A percentile compares a stretch with the other conserved stretches of the same genome.
phyloP scores from a whole-genome alignment of 371 early-diverging fungal species.

The Coemansia sp. region DNA sequence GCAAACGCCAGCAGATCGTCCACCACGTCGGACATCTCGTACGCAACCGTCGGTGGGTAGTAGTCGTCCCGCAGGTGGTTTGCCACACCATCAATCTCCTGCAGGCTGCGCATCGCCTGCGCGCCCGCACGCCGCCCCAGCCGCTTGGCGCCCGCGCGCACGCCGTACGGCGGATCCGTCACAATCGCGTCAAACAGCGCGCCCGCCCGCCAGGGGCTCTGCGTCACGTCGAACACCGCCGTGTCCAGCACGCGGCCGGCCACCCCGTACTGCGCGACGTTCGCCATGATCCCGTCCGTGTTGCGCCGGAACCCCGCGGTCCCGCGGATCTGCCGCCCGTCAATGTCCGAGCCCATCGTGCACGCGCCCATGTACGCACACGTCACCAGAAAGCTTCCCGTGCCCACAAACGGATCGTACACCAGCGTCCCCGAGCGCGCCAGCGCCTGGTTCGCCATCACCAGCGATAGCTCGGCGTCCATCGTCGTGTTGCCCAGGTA shows the following conservation, averaged over 20 bases:
- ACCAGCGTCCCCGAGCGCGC: conserved; percentile 76
- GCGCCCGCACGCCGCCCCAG: conserved; percentile 71
- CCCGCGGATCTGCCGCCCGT: conserved; percentile 96
- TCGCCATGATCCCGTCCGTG: conserved; percentile 61
- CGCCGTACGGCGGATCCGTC: conserved; percentile 95
- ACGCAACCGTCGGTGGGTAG: conserved; percentile 88
- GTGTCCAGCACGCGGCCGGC: conserved; percentile 73
- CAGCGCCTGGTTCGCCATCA: conserved; percentile 94
- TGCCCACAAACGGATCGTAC: conserved; percentile 98
- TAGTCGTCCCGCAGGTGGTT: conserved; percentile 59
- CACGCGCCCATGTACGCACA: conserved; percentile 91
- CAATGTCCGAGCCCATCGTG: conserved; percentile 94
- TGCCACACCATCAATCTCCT: conserved; percentile 64
- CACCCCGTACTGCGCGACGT: conserved; percentile 80
- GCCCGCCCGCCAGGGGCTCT: conserved; percentile 79
- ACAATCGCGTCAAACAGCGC: conserved; percentile 81
- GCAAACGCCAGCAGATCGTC: conserved; percentile 84
- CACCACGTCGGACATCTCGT: conserved; percentile 90
- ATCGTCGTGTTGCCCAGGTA: conserved; percentile 96
- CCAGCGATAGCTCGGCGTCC: conserved; percentile 95
- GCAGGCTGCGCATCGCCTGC: conserved; percentile 57
- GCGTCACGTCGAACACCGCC: conserved; percentile 85
- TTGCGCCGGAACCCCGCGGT: conserved; percentile 57
- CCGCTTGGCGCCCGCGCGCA: conserved; percentile 95
- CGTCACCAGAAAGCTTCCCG: conserved; percentile 88